Percentiles rank a stretch among this genome's conserved stretches.
Conservation (phyloP, 345 rosid genomes). For the Fremontodendron californicum region DNA sequence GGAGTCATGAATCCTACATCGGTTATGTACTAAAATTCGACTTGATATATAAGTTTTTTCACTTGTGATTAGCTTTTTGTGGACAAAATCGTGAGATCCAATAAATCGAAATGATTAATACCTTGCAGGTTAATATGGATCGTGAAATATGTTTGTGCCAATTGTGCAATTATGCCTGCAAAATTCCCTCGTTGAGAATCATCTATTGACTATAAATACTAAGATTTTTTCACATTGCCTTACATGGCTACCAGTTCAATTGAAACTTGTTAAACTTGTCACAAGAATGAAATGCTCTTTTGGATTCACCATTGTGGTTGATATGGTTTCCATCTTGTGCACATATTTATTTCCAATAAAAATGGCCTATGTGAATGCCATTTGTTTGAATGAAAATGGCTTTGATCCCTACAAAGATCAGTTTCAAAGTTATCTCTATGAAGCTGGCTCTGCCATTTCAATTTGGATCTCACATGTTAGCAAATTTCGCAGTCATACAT, state of each 20-base stretch:
- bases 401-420: not conserved
- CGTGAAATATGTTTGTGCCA: no score
- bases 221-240: not conserved
- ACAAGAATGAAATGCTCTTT: not conserved
- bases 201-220: not conserved
- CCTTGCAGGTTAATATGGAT: no score
- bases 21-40: no score
- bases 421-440: not conserved
- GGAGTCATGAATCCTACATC: no score
- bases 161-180: not conserved
- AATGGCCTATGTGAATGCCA: not conserved
- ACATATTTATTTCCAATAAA: not conserved
- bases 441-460: not conserved
- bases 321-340: no score
- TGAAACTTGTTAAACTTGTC: not conserved
- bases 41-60: no score
- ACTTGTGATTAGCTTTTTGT: no score
- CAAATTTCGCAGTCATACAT: not conserved
- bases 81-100: no score
- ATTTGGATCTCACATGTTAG: not conserved
- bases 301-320: no score
- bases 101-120: no score
- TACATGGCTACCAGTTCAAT: not conserved
- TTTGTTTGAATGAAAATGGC: not conserved
- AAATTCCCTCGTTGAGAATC: no score